These are phyloP conservation scores for Erythrophleum ivorense DNA, from an alignment of 331 rosid species.

Conservation along the genomic window DNA sequence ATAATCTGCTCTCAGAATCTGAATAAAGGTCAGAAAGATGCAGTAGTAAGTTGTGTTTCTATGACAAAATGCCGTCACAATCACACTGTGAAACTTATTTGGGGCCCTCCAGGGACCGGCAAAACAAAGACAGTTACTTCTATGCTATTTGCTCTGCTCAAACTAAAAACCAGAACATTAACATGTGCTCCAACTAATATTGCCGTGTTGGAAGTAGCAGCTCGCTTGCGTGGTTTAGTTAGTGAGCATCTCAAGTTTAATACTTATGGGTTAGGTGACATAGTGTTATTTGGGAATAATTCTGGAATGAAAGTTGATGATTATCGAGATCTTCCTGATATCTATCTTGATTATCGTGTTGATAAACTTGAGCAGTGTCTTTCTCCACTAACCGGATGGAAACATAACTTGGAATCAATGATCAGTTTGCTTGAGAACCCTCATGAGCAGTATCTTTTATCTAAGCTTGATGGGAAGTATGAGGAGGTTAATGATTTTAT, in stretches of 20 bases:
- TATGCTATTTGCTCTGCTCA: slow-evolving; percentile 39
- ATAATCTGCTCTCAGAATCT: slow-evolving; percentile 41
- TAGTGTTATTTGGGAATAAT: slow-evolving; percentile 45
- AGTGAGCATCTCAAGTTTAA: slow-evolving; percentile 7
- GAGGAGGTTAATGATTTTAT: neutral
- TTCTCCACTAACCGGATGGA: slow-evolving; percentile 38
- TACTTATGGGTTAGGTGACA: slow-evolving; percentile 48
- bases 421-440: slow-evolving; percentile 40
- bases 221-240: slow-evolving; percentile 24
- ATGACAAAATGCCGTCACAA: slow-evolving; percentile 44
- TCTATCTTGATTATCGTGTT: slow-evolving; percentile 42
- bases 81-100: slow-evolving; percentile 45
- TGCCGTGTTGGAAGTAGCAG: slow-evolving; percentile 44
- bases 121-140: slow-evolving; percentile 58
- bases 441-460: slow-evolving; percentile 22
- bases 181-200: slow-evolving; percentile 55
- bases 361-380: slow-evolving; percentile 31
- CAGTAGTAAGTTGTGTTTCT: slow-evolving; percentile 42
- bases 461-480: neutral
- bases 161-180: slow-evolving; percentile 40
- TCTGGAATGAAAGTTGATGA: slow-evolving; percentile 46
- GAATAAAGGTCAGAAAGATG: slow-evolving; percentile 55
- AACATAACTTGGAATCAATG: slow-evolving; percentile 40
- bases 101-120: slow-evolving; percentile 81
- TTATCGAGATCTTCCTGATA: slow-evolving; percentile 22